These are phyloP conservation scores for Vitis hybrid DNA, from an alignment of 177 flowering plant species.

Conservation along the genomic window DNA sequence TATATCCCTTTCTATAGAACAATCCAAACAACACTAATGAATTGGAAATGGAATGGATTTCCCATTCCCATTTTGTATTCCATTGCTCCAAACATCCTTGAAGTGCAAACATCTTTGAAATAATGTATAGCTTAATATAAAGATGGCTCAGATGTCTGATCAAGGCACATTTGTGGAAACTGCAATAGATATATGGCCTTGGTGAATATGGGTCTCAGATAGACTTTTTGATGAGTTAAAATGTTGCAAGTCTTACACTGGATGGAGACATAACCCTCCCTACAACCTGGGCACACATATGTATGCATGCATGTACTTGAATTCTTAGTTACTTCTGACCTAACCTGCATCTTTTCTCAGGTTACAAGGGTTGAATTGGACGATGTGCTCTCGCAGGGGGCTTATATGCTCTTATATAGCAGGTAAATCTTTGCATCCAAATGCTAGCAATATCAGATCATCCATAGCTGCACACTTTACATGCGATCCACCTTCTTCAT, in stretches of 20 bases:
- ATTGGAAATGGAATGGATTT: not conserved
- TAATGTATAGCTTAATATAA: too few species aligned
- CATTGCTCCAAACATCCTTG: too few species aligned
- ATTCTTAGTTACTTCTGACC: not conserved
- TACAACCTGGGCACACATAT: not conserved
- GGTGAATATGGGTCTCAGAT: not conserved
- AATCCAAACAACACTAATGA: not conserved
- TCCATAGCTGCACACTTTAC: not conserved
- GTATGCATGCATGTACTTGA: not conserved
- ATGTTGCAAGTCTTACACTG: not conserved
- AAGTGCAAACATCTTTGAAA: too few species aligned
- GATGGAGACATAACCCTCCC: not conserved
- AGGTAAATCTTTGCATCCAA: constrained; percentile 50
- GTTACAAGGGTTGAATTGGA: constrained; percentile 73
- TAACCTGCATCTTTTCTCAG: constrained; percentile 35
- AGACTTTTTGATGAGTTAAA: not conserved
- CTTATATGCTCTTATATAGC: constrained; percentile 93
- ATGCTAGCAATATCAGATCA: not conserved
- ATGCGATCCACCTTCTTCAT: not conserved
- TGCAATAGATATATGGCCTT: not conserved
- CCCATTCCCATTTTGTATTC: too few species aligned
- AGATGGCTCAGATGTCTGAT: too few species aligned
- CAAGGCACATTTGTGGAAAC: not conserved
- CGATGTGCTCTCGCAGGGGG: constrained; percentile 92
- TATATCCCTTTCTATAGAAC: too few species aligned